phyloP scores from a whole-genome alignment of 2,329 filamentous ascomycete genomes.

The Scleromitrula shiraiana region DNA sequence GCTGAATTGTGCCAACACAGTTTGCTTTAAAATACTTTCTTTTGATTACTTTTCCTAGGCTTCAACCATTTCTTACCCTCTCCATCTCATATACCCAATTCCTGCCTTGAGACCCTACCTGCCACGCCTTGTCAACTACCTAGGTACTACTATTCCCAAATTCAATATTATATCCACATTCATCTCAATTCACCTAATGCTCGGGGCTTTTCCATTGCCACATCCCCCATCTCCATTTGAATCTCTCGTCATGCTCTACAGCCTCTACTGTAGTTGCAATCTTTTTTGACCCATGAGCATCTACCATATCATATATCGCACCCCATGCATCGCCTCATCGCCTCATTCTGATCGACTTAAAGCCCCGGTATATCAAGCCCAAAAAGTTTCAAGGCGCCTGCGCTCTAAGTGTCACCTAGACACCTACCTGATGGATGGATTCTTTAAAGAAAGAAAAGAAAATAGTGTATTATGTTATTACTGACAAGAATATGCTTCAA shows the following conservation, averaged over 20 bases:
- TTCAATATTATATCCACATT: too few relatives aligned
- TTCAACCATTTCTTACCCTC: not conserved
- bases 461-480: slow-evolving; percentile 5
- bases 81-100: not conserved
- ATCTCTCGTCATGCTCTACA: not conserved
- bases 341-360: slow-evolving; percentile 19
- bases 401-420: not conserved
- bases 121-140: too few relatives aligned
- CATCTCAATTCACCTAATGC: not conserved
- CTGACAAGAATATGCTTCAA: not conserved
- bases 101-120: not conserved
- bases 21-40: not conserved
- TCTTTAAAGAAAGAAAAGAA: slow-evolving; percentile 2
- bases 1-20: too few relatives aligned
- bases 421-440: not conserved
- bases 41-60: not conserved
- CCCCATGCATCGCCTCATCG: slow-evolving; percentile 22
- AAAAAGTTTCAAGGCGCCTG: slow-evolving; percentile 7
- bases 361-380: slow-evolving; percentile 5
- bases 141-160: not conserved
- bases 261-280: too few relatives aligned
- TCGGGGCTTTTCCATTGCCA: not conserved
- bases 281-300: slow-evolving; percentile 1
- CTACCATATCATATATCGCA: slow-evolving; percentile 14
- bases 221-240: not conserved